A percentile compares a stretch with the other conserved stretches of the same genome.
Conservation (phyloP, 2,329 filamentous ascomycete genomes). For the Talaromyces sp. region DNA sequence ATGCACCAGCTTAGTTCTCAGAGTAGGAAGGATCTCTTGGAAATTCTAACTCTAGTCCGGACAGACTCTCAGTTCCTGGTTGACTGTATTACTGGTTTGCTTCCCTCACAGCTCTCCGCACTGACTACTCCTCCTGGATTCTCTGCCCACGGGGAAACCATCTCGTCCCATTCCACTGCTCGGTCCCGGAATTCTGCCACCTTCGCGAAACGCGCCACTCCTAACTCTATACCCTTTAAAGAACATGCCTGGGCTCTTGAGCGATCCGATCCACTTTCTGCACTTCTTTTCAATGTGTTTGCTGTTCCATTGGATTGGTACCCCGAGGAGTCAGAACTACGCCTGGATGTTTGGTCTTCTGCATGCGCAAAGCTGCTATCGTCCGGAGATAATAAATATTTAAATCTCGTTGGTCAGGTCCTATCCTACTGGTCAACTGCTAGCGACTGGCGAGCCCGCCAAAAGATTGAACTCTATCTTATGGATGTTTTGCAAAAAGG, state of each 20-base stretch:
- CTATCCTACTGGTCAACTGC: constrained; percentile 83
- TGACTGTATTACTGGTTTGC: constrained; percentile 70
- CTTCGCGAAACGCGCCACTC: constrained; percentile 44
- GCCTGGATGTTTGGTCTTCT: constrained; percentile 82
- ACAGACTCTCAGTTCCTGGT: constrained; percentile 86
- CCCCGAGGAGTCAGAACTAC: constrained; percentile 71
- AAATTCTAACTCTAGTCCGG: constrained; percentile 74
- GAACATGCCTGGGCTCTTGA: constrained; percentile 85
- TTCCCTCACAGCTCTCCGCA: constrained; percentile 67
- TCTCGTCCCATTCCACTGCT: constrained; percentile 61
- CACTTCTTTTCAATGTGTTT: constrained; percentile 82
- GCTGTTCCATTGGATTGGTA: constrained; percentile 78
- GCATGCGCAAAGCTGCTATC: constrained; percentile 78
- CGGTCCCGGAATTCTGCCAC: constrained; percentile 46
- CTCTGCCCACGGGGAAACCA: constrained; percentile 75
- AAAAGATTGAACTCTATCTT: constrained; percentile 87
- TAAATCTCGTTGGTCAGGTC: constrained; percentile 75
- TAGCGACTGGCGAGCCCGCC: constrained; percentile 82
- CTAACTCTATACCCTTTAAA: constrained; percentile 58
- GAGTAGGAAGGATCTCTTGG: constrained; percentile 68
- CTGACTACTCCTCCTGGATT: constrained; percentile 74
- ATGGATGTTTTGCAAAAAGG: constrained; percentile 93
- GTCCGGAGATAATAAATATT: constrained; percentile 68
- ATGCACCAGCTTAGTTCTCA: constrained; percentile 66
- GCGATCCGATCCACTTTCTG: constrained; percentile 77